Percentiles rank a stretch among this genome's conserved stretches.
Conservation (phyloP, 2,329 filamentous ascomycete species). For the Canariomyces notabilis region DNA sequence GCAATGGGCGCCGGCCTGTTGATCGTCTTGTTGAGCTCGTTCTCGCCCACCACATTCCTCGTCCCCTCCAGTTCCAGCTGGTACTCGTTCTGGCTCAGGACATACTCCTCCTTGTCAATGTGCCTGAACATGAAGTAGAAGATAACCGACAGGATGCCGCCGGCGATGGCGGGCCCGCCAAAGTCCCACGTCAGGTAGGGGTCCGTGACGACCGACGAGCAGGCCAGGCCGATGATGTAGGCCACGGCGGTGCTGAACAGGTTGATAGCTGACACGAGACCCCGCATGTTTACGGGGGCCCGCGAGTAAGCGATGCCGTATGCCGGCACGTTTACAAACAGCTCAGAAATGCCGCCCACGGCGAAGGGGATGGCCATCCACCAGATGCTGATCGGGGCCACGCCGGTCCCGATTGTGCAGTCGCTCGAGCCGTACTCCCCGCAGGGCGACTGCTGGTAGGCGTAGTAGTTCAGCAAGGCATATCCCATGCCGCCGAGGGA, state of each 20-base stretch:
- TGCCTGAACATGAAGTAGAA: slow-evolving; percentile 45
- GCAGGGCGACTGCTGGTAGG: slow-evolving; percentile 39
- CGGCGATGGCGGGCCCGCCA: slow-evolving; percentile 43
- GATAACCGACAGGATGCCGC: slow-evolving; percentile 38
- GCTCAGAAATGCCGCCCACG: slow-evolving; percentile 43
- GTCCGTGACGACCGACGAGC: slow-evolving; percentile 43
- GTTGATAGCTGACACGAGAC: slow-evolving; percentile 46
- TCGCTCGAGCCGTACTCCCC: slow-evolving; percentile 37
- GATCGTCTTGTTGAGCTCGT: slow-evolving; percentile 23
- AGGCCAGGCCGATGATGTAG: slow-evolving; percentile 41
- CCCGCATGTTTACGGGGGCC: slow-evolving; percentile 47
- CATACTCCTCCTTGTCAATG: slow-evolving; percentile 43
- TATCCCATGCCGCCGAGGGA: slow-evolving; percentile 42
- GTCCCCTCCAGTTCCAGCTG: slow-evolving; percentile 20
- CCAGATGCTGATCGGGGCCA: slow-evolving; percentile 47
- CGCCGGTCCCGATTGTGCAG: slow-evolving; percentile 32
- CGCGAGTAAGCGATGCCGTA: slow-evolving; percentile 49
- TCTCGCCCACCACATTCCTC: slow-evolving; percentile 22
- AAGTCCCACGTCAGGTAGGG: slow-evolving; percentile 48
- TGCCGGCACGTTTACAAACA: slow-evolving; percentile 49
- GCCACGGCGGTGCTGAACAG: slow-evolving; percentile 43
- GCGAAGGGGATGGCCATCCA: slow-evolving; percentile 53
- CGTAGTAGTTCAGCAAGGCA: slow-evolving; percentile 38
- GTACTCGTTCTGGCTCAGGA: slow-evolving; percentile 31
- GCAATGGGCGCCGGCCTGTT: slow-evolving; percentile 26